phyloP scores from a whole-genome alignment of 495 filamentous ascomycete genomes.

The Annulohypoxylon nitens region DNA sequence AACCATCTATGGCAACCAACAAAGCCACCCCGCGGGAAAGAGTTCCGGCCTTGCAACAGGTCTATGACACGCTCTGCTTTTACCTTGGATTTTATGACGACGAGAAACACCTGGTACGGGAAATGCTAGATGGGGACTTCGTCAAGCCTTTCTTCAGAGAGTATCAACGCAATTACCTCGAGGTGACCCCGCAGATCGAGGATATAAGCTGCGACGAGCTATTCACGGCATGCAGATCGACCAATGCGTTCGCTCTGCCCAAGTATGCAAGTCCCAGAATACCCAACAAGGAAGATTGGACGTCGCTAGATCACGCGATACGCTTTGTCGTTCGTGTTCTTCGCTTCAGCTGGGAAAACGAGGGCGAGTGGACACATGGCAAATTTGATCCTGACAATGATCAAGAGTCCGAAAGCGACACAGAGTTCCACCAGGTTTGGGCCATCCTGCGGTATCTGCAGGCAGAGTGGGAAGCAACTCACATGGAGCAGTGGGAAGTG shows the following conservation, averaged over 20 bases:
- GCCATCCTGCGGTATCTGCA: conserved; percentile 47
- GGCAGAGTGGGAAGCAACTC: conserved; percentile 48
- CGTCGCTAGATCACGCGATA: conserved; percentile 42
- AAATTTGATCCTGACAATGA: conserved; percentile 42
- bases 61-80: conserved; percentile 42
- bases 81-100: conserved; percentile 46
- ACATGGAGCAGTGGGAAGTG: conserved; percentile 46
- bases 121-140: conserved; percentile 41
- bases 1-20: conserved; percentile 14
- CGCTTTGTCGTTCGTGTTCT: conserved; percentile 45
- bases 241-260: conserved; percentile 34
- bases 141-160: conserved; percentile 46
- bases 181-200: conserved; percentile 16
- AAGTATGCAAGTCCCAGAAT: conserved; percentile 27
- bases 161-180: conserved; percentile 46
- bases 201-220: conserved; percentile 41
- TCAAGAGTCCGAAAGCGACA: conserved; percentile 39
- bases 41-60: conserved; percentile 38
- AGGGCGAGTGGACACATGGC: conserved; percentile 47
- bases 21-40: conserved; percentile 40
- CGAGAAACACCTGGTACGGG: conserved; percentile 31
- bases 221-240: conserved; percentile 26
- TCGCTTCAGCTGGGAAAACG: conserved; percentile 47
- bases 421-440: conserved; percentile 48
- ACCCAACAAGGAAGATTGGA: conserved; percentile 37